Percentiles rank a stretch among this genome's conserved stretches.
These are phyloP conservation scores for Xylaria scruposa DNA, from an alignment of 495 filamentous ascomycete species.

Conservation along the genomic window DNA sequence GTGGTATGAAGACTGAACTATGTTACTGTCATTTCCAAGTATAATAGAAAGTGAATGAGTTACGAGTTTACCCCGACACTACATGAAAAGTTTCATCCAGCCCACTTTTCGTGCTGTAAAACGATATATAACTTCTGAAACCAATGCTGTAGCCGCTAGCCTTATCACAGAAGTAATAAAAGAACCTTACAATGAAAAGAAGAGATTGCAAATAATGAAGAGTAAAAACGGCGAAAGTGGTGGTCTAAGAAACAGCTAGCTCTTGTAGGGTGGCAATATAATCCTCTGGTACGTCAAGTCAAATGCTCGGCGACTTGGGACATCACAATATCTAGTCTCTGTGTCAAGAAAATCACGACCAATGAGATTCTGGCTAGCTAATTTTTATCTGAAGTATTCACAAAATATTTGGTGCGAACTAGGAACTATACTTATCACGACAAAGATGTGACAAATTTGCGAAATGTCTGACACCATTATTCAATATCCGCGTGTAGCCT, in stretches of 20 bases:
- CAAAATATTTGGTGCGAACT: background rate
- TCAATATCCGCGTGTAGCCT: slow-evolving; percentile 28
- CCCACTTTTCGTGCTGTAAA: too few species aligned
- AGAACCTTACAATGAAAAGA: too few species aligned
- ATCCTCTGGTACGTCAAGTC: background rate
- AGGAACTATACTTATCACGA: background rate
- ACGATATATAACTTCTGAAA: too few species aligned
- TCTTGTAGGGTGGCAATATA: background rate
- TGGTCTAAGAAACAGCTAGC: background rate
- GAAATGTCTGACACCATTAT: background rate
- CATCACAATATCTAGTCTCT: background rate
- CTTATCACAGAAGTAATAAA: too few species aligned
- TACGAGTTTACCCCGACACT: too few species aligned
- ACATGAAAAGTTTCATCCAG: too few species aligned
- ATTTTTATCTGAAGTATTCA: background rate
- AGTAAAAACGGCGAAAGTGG: background rate
- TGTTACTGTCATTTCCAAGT: background rate
- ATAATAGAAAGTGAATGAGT: too few species aligned
- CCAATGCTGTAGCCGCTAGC: too few species aligned
- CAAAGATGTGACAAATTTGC: background rate
- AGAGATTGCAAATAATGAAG: background rate
- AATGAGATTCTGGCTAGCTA: background rate
- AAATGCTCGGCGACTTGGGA: background rate
- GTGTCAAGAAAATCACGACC: background rate
- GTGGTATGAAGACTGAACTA: background rate